Evolutionary conservation across 345 rosid species (phyloP), one percentile per base, ranked within the genome.

Genomic region (Linum trigynum): DNA sequence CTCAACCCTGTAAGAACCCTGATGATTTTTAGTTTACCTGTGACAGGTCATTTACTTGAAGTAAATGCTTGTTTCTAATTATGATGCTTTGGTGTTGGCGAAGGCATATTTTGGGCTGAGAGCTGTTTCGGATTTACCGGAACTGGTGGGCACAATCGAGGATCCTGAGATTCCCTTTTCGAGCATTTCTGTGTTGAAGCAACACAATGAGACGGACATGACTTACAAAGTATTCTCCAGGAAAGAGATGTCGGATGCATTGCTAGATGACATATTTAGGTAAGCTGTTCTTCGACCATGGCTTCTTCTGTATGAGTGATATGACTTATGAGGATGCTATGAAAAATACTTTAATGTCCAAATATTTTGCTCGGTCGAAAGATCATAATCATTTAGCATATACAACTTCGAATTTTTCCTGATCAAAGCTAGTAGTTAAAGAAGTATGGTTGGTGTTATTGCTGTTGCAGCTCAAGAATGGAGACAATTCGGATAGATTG

Each of bases 181-280:
- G 11, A 65, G 89, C 82, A 86, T 94, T 72, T 85, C 95, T 7
- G 62, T 94, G 57, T 92, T 94, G 48, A 81, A 74, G 85, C 80
- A 67, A 50, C 81, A 86, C 55, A 63, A 67, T 12, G 75, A 76
- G 63, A 81, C 80, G 38, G 97, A 94, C 63, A 67, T 65, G 69
- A 76, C 83, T 59, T 86, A 86, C 80, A 94, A 94, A 83, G 72
- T 94, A 15, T 94, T 94, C 83, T 83, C 95, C 0, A 85, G 95
- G 3, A 55, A 75, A 59, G 68, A 77, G 39, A 79, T 84, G 81
- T 42, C 81, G 56, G 99, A 90, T 70, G 65, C 77, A 38, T 77
- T 94, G 43, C 86, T 94, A 17, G 88, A 94, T 70, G 77, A 77
- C 78, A 81, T 94, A 77, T 90, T 90, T 78, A 84, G 96, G 97